Evolutionary conservation across 2,329 filamentous ascomycete species (phyloP).

Genomic region (Lanzia echinophila): DNA sequence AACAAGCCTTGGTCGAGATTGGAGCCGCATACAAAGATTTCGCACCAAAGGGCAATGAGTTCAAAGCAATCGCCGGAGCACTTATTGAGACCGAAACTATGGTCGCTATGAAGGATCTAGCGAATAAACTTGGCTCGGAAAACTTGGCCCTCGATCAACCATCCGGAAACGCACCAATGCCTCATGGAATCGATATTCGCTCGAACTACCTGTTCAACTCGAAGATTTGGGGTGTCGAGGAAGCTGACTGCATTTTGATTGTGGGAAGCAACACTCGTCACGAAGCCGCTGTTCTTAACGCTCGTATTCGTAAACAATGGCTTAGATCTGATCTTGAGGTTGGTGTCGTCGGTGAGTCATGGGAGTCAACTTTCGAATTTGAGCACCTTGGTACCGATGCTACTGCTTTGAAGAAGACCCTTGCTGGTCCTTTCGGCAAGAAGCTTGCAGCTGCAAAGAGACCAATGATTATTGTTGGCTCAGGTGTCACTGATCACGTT

Average conservation of each 20-base stretch:
- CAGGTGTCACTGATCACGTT: slow-evolving; percentile 80
- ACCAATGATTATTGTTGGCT: slow-evolving; percentile 95
- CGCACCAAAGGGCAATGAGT: slow-evolving; percentile 82
- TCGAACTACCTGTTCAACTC: slow-evolving; percentile 98
- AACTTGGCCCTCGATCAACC: slow-evolving; percentile 92
- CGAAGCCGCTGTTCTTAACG: slow-evolving; percentile 91
- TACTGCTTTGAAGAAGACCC: slow-evolving; percentile 73
- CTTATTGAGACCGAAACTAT: slow-evolving; percentile 88
- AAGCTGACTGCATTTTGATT: slow-evolving; percentile 85
- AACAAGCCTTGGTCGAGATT: slow-evolving; percentile 88
- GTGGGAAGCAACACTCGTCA: slow-evolving; percentile 93
- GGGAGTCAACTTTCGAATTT: slow-evolving; percentile 92
- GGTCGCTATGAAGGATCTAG: slow-evolving; percentile 93
- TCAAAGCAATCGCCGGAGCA: slow-evolving; percentile 90
- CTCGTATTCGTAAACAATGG: slow-evolving; percentile 97
- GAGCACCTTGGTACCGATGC: slow-evolving; percentile 80
- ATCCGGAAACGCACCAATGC: slow-evolving; percentile 72
- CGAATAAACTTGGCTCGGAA: slow-evolving; percentile 93
- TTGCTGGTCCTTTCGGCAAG: slow-evolving; percentile 85
- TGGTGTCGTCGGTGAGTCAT: slow-evolving; percentile 82
- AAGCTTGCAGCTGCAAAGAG: slow-evolving; percentile 81
- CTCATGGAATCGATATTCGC: slow-evolving; percentile 88
- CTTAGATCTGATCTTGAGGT: slow-evolving; percentile 90
- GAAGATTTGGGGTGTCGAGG: slow-evolving; percentile 85
- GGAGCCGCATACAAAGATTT: slow-evolving; percentile 71